Conservation (phyloP, 257 asterid species). For the Gentiana macrophylla region DNA sequence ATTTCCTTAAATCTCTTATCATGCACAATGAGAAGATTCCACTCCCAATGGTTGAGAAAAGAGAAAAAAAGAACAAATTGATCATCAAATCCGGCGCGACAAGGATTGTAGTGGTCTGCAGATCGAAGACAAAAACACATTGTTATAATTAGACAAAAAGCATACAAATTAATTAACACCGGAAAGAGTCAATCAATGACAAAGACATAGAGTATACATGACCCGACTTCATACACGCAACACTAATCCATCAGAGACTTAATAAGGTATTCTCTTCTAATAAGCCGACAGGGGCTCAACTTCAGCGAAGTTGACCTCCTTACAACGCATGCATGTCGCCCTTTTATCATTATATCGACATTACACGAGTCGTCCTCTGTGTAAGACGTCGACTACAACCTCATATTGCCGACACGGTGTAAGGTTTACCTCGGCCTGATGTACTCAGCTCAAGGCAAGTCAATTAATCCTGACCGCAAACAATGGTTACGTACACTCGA, state of each 20-base stretch:
- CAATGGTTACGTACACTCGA: no score
- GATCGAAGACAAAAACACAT: not conserved
- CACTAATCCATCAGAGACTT: not conserved
- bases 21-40: not conserved
- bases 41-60: not conserved
- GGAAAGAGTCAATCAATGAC: no score
- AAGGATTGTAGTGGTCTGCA: not conserved
- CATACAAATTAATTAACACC: not conserved
- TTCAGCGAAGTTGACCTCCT: not conserved
- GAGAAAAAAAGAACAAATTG: not conserved
- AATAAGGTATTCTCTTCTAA: not conserved
- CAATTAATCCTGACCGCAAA: no score
- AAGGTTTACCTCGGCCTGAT: no score
- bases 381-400: not conserved
- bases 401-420: no score
- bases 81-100: not conserved
- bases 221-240: no score
- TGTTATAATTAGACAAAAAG: no score
- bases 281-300: not conserved
- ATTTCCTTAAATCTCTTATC: not conserved
- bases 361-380: not conserved
- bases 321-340: not conserved
- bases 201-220: no score
- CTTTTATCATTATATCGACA: not conserved
- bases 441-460: no score